Evolutionary conservation across 176 grass and related monocot species (phyloP), one percentile per base, ranked within the genome.

Genomic region (Cenchrus purpureus): DNA sequence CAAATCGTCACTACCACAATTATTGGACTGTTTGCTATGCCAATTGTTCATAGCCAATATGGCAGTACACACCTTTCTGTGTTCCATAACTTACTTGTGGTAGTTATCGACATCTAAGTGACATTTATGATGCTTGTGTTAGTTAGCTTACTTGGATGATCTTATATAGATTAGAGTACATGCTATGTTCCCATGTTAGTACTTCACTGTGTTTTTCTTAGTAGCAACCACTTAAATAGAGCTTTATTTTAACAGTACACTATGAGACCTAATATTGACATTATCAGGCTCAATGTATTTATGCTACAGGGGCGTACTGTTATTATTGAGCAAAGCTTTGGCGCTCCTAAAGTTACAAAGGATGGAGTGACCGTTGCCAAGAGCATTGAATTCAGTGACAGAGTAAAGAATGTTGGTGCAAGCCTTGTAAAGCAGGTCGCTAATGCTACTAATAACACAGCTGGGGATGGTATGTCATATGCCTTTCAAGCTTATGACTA

Each of bases 391-490:
- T 98, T 95, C 56, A 94, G 90, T 72, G 91, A 98, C 65, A 92
- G 90, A 88, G 82, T 92, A n/a, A 95, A 95, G 79, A 98, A 98
- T 67, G 74, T 94, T 59, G 96, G 93, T 81, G 96, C 96, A 78
- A 98, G 93, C 81, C 96, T 98, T 84, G 93, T 95, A 48, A 98
- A 98, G 86, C 93, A 98, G 86, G 96, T 95, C 15, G 96, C 96
- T 65, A 98, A 98, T 67, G 91, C 96, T 64, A 98, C 96, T 52
- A 98, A 98, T 50, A 88, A 95, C 77, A 86, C 78, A 86, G 96
- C 96, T 74, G 93, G 96, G 81, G 93, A 98, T 87, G 96, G 93
- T 98, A 98, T 77, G 85, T 16, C 37, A 10, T 37, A 51, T 64
- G 19, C 53, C 32, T 58, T 14, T 86, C 51, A 66, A 34, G 42